Evolutionary conservation across 495 filamentous ascomycete genomes (phyloP), one percentile per base, ranked within the genome.

Genomic region (Aspergillus baeticus): DNA sequence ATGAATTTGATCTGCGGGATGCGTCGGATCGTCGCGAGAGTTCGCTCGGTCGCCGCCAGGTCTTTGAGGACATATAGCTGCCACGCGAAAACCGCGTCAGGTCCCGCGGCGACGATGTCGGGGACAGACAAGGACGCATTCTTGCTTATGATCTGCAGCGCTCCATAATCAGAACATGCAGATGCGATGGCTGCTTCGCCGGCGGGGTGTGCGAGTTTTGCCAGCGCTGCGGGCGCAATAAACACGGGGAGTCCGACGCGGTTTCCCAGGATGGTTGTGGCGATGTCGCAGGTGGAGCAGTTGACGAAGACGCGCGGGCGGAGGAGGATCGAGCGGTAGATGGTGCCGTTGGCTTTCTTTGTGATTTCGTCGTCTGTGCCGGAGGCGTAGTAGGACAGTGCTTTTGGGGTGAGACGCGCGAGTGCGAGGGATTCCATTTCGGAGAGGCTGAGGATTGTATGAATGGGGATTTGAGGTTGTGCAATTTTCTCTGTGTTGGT

Each of bases 331-430:
- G 81, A 81, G 17, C 78, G 79, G 73, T 91, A 96, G 26, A 88
- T 86, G 17, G 77, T 66, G 60, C 84, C 90, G 74, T 97, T 97
- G 68, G 88, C 83, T 10, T 55, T 69, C 64, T 96, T 96, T 54
- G 84, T 85, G 63, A 83, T 60, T 14, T 91, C 80, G 70, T 97
- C 92, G 74, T 97, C 92, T 54, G 79, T 79, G 2, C 90, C 90
- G 6, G 92, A 96, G 70, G 80, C 95, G 77, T 96, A 97, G 74
- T 96, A 97, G 39, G 90, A 90, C 89, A 90, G 94, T 41, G 86
- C 89, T 69, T 92, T 96, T 37, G 84, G 78, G 61, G 81, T 86
- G 23, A 96, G 82, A 51, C 84, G 82, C 44, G 83, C 85, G 34
- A 86, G 85, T 10, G 92, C 93, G 11, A 86, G 80, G 43, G 82